phyloP scores from a whole-genome alignment of 2,329 filamentous ascomycete genomes.

The Tetracladium maxilliforme region DNA sequence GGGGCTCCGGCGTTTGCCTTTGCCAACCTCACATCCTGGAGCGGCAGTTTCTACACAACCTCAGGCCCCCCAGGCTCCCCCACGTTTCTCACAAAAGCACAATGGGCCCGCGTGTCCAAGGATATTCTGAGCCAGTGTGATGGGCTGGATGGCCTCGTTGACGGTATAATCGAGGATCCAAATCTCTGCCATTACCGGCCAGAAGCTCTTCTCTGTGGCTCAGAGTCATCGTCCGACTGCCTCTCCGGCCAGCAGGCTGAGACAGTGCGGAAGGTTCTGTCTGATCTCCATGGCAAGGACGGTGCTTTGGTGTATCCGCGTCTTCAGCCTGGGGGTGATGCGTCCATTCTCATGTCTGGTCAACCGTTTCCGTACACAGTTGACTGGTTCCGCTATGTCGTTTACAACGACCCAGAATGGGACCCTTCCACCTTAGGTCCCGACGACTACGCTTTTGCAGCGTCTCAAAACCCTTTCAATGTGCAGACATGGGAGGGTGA shows the following conservation, averaged over 20 bases:
- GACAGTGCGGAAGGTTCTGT: slow-evolving; percentile 25
- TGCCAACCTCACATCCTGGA: slow-evolving; percentile 25
- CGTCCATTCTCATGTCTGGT: no score
- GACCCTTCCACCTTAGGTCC: slow-evolving; percentile 19
- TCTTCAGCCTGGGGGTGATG: slow-evolving; percentile 29
- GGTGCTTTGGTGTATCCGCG: slow-evolving; percentile 31
- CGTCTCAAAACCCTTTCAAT: slow-evolving; percentile 10
- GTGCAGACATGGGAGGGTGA: slow-evolving; percentile 10
- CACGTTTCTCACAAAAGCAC: slow-evolving; percentile 12
- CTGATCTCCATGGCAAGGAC: slow-evolving; percentile 22
- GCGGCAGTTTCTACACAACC: slow-evolving; percentile 22
- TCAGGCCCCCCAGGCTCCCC: slow-evolving; percentile 19
- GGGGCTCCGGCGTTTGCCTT: slow-evolving; percentile 22
- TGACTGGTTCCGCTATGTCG: slow-evolving; percentile 31
- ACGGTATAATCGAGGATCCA: slow-evolving; percentile 26
- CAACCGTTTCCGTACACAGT: slow-evolving; percentile 24
- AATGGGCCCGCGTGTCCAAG: slow-evolving; percentile 16
- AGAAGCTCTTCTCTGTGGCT: slow-evolving; percentile 22
- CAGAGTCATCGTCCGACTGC: slow-evolving; percentile 26
- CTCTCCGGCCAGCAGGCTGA: slow-evolving; percentile 25
- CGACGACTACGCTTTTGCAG: slow-evolving; percentile 17
- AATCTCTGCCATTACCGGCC: slow-evolving; percentile 16
- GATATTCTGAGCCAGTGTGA: slow-evolving; percentile 32
- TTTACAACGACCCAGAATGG: slow-evolving; percentile 25
- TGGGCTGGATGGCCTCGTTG: slow-evolving; percentile 26